Conservation (phyloP, 2,329 filamentous ascomycete genomes). For the Cercospora janseana region DNA sequence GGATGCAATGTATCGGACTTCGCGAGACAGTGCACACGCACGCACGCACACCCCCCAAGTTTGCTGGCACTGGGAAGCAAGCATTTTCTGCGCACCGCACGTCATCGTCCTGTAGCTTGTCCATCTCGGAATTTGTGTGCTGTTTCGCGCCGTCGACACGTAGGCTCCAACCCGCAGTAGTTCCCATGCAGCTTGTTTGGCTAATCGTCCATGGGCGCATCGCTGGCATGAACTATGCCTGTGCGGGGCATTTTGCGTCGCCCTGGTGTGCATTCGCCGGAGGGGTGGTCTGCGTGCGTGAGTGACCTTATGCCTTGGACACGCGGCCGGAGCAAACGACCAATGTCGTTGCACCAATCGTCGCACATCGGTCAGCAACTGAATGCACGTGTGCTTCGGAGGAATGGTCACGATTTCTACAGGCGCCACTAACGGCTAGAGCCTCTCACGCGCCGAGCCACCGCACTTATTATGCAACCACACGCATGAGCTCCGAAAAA, state of each 20-base stretch:
- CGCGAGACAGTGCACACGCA: conserved; percentile 14
- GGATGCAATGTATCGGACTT: conserved; percentile 7
- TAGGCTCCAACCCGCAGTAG: conserved; percentile 24
- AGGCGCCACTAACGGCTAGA: conserved; percentile 25
- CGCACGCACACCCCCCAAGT: too few species aligned
- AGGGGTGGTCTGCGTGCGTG: neutral
- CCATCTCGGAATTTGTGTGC: conserved; percentile 15
- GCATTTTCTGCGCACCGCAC: conserved; percentile 20
- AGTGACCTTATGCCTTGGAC: conserved; percentile 18
- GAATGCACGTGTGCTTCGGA: conserved; percentile 20
- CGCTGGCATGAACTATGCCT: conserved; percentile 27
- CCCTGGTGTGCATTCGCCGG: too few species aligned
- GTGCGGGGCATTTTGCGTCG: conserved; percentile 19
- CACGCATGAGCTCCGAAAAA: conserved; percentile 24
- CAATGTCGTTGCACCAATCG: conserved; percentile 16
- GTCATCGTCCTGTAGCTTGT: conserved; percentile 21
- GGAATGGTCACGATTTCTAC: too few species aligned
- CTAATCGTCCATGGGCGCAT: conserved; percentile 16
- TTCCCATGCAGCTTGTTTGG: conserved; percentile 25
- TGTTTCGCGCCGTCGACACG: conserved; percentile 16
- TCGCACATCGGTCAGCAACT: conserved; percentile 11
- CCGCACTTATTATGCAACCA: conserved; percentile 25
- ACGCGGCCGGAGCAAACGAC: too few species aligned
- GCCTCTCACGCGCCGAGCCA: conserved; percentile 30
- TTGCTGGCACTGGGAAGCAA: conserved; percentile 19